Evolutionary conservation across 352 stramenopile species (phyloP).

Genomic region (Phytophthora melonis): DNA sequence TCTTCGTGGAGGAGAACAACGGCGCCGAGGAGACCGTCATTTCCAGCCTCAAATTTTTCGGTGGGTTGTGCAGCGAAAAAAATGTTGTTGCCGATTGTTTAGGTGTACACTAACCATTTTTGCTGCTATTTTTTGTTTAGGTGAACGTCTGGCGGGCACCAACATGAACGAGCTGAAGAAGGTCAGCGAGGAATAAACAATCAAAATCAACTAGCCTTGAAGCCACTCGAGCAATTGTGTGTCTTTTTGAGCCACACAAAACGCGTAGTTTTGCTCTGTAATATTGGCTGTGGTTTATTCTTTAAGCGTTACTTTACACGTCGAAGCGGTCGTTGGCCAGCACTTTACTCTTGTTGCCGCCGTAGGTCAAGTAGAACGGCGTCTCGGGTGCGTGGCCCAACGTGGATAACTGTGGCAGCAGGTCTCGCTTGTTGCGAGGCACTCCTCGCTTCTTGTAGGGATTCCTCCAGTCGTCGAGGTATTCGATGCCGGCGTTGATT

Average conservation of each 20-base stretch:
- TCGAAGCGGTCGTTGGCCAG: slow-evolving; percentile 74
- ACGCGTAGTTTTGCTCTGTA: neutral
- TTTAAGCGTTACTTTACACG: slow-evolving; percentile 45
- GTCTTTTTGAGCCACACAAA: slow-evolving; percentile 5
- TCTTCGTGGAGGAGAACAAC: slow-evolving; percentile 87
- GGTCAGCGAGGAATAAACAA: slow-evolving; percentile 74
- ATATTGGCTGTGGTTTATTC: slow-evolving; percentile 1
- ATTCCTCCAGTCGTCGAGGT: slow-evolving; percentile 72
- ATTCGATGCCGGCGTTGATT: slow-evolving; percentile 66
- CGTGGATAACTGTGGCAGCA: slow-evolving; percentile 58
- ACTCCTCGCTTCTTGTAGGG: slow-evolving; percentile 76
- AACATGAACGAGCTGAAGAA: slow-evolving; percentile 92
- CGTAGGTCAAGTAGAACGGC: slow-evolving; percentile 66
- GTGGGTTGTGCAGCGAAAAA: slow-evolving; percentile 27
- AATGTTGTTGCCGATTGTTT: neutral
- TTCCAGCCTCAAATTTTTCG: slow-evolving; percentile 75
- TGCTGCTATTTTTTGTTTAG: slow-evolving; percentile 37
- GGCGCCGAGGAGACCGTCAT: slow-evolving; percentile 68
- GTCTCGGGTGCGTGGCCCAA: slow-evolving; percentile 52
- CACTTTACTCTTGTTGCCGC: slow-evolving; percentile 76
- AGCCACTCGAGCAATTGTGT: slow-evolving; percentile 7
- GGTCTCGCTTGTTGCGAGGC: slow-evolving; percentile 53
- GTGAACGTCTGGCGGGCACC: slow-evolving; percentile 74
- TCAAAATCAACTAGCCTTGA: slow-evolving; percentile 1
- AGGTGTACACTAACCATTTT: neutral